phyloP scores from a whole-genome alignment of 441 rosid species.

The Syzygium syzygioides region DNA sequence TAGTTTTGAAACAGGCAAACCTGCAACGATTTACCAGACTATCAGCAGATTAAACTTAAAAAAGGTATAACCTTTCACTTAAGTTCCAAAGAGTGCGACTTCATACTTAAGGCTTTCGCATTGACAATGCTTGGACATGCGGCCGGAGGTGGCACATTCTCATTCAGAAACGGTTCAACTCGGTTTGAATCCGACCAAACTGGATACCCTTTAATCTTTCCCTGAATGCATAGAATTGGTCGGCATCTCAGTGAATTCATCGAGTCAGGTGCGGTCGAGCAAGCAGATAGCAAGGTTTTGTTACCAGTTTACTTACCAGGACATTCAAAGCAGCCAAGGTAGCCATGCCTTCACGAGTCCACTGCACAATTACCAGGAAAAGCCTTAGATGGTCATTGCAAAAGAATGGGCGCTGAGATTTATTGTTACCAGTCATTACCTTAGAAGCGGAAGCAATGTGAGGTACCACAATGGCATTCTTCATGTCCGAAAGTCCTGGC shows the following conservation, averaged over 20 bases:
- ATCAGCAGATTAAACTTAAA: neutral
- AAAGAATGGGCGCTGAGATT: neutral
- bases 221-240: slow-evolving; percentile 24
- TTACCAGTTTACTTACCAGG: slow-evolving; percentile 32
- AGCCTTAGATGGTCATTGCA: neutral
- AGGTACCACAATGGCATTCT: slow-evolving; percentile 84
- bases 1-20: slow-evolving; percentile 75
- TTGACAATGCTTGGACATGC: slow-evolving; percentile 90
- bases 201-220: slow-evolving; percentile 88
- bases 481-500: slow-evolving; percentile 88
- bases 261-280: neutral
- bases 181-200: slow-evolving; percentile 67
- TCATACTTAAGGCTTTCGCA: slow-evolving; percentile 70
- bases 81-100: neutral
- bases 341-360: slow-evolving; percentile 99
- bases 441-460: slow-evolving; percentile 98
- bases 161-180: slow-evolving; percentile 74
- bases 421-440: slow-evolving; percentile 26
- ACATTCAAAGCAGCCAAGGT: slow-evolving; percentile 88
- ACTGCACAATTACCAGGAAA: slow-evolving; percentile 27
- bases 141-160: slow-evolving; percentile 67
- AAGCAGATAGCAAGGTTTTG: neutral
- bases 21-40: slow-evolving; percentile 23
- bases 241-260: neutral
- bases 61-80: neutral